These are phyloP conservation scores for Leucaena leucocephala DNA, from an alignment of 306 rosid species.

Conservation along the genomic window DNA sequence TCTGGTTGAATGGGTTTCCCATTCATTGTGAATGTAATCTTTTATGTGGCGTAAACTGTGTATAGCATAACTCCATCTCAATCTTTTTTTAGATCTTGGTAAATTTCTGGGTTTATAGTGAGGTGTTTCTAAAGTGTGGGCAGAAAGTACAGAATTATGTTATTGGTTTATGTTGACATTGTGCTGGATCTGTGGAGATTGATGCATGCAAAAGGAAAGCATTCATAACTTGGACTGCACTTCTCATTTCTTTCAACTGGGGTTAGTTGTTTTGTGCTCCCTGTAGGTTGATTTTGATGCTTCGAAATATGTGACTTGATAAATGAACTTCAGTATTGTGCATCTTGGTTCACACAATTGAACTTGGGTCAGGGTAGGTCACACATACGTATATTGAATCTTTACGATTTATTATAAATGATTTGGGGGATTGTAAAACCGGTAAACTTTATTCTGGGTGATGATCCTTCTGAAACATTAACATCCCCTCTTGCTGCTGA, in stretches of 20 bases:
- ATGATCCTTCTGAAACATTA: neutral
- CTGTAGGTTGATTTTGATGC: neutral
- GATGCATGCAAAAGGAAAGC: conserved; percentile 6
- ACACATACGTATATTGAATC: no score
- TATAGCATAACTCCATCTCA: neutral
- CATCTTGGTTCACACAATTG: neutral
- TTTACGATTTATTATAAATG: no score
- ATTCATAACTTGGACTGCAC: neutral
- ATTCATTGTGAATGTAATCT: neutral
- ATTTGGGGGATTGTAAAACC: neutral
- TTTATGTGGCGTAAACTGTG: neutral
- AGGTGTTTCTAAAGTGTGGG: neutral
- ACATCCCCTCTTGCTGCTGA: neutral
- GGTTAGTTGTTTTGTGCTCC: neutral
- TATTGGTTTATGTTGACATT: conserved; percentile 7
- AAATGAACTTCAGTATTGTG: neutral
- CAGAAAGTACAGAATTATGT: neutral
- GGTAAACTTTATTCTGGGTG: neutral
- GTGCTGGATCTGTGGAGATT: neutral
- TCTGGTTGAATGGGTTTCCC: neutral
- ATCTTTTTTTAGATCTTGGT: neutral
- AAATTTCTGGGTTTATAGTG: neutral
- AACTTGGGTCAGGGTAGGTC: neutral
- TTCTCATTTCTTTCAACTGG: neutral
- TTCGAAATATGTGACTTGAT: no score